Conservation (phyloP, 2,329 filamentous ascomycete species). For the Lecanicillium sp. region DNA sequence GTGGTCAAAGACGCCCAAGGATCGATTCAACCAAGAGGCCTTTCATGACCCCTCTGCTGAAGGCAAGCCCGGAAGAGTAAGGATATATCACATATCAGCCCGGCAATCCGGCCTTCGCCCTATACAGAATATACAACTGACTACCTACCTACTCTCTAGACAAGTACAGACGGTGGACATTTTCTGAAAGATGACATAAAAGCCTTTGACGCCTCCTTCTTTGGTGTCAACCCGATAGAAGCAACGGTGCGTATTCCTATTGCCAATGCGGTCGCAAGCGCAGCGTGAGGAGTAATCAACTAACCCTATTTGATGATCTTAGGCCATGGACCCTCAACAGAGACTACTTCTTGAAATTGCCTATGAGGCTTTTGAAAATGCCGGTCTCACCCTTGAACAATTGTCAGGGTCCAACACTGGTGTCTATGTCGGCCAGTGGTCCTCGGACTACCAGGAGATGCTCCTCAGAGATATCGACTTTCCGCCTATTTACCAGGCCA, state of each 20-base stretch:
- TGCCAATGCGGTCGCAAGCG: background rate
- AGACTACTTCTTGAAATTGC: slow-evolving; percentile 5
- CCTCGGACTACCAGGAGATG: slow-evolving; percentile 22
- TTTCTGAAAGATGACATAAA: slow-evolving; percentile 23
- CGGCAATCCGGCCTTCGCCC: background rate
- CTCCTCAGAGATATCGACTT: slow-evolving; percentile 24
- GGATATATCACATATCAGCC: background rate
- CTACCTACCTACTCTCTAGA: slow-evolving; percentile 8
- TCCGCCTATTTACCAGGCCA: slow-evolving; percentile 29
- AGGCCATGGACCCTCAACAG: slow-evolving; percentile 7
- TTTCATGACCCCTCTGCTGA: slow-evolving; percentile 28
- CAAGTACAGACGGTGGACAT: slow-evolving; percentile 20
- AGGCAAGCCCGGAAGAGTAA: slow-evolving; percentile 9
- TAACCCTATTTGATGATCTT: background rate
- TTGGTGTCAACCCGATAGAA: slow-evolving; percentile 16
- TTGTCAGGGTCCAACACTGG: slow-evolving; percentile 20
- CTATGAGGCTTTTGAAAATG: slow-evolving; percentile 7
- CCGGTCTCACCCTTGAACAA: slow-evolving; percentile 14
- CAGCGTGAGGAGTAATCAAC: background rate
- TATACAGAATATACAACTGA: background rate
- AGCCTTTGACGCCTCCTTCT: slow-evolving; percentile 23
- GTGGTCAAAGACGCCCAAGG: slow-evolving; percentile 34
- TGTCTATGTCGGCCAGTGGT: slow-evolving; percentile 27
- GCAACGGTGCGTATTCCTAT: slow-evolving; percentile 6
- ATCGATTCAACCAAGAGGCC: slow-evolving; percentile 39